Percentiles rank a stretch among this genome's conserved stretches.
Conservation (phyloP, 129 eudicot species). For the Flaveria trinervia region DNA sequence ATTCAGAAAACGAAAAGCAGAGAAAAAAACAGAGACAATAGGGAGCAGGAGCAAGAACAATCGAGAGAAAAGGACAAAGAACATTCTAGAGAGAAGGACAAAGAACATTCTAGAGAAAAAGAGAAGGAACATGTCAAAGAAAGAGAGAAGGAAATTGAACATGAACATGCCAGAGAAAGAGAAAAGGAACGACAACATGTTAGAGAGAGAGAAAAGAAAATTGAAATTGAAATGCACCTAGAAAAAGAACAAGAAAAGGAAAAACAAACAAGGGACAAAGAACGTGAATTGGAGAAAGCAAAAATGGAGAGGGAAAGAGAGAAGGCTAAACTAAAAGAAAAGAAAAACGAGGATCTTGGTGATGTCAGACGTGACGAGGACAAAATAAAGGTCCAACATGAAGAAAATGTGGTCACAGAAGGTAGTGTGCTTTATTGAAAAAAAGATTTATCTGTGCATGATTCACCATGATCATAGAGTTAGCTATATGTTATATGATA, state of each 20-base stretch:
- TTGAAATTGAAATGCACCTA: conserved; percentile 37
- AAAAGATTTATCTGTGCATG: not conserved
- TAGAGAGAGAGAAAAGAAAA: conserved; percentile 45
- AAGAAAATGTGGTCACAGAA: conserved; percentile 52
- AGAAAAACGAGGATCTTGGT: conserved; percentile 50
- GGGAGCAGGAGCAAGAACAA: conserved; percentile 51
- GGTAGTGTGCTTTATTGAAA: conserved; percentile 35
- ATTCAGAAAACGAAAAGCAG: conserved; percentile 45
- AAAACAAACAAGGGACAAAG: conserved; percentile 48
- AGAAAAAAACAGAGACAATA: conserved; percentile 58
- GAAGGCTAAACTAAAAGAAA: conserved; percentile 73
- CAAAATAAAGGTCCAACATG: conserved; percentile 38
- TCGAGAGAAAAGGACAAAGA: conserved; percentile 50
- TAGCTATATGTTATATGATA: not conserved
- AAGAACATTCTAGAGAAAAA: conserved; percentile 27
- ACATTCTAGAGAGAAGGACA: conserved; percentile 21
- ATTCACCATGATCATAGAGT: conserved; percentile 7
- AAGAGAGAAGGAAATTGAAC: conserved; percentile 42
- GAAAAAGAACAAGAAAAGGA: conserved; percentile 62
- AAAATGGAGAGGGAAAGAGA: conserved; percentile 31
- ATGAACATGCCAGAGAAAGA: conserved; percentile 32
- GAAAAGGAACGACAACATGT: conserved; percentile 38
- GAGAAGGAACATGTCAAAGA: conserved; percentile 44
- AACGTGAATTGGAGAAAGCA: conserved; percentile 53
- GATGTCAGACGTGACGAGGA: conserved; percentile 52